Base-by-base conservation (phyloP, 352 stramenopile genomes). In the Globisporangium rhizosaccharum region DNA sequence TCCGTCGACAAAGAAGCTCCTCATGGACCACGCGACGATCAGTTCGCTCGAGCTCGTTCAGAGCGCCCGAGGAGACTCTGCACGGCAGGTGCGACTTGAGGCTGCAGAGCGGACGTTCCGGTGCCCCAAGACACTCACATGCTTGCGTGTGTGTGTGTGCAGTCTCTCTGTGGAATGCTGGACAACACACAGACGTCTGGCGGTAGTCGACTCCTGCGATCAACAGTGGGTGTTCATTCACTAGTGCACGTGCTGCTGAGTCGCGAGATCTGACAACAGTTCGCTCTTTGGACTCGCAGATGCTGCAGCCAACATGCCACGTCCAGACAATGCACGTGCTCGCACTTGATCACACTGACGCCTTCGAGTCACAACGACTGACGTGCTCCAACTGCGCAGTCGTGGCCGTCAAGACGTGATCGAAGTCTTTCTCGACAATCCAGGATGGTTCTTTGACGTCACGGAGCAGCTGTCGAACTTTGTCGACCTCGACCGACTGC, bases 11-110 rank as follows among this genome's bases (percentile, higher is more conserved):
- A 71, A 82, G 30, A 87, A 86, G 54, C 63, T 94, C 1, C 67
- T 95, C 0, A 90, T 95, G 84, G 82, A 94, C 53, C 79, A 94
- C 47, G 76, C 82, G n/a, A 93, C 85, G 9, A 65, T 95, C 68
- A 67, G 78, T 7, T 68, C 81, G 1, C 60, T 95, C 3, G 85
- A 95, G 56, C 65, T 95, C 5, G 72, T 92, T 42, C 73, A 85
- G 53, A 73, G 76, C 48, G 65, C 76, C 30, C 65, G 76, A 68
- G 67, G 71, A 26, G 76, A 82, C 61, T 88, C 72, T 47, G 64
- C 67, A 17, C 72, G 60, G 42, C 79, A 89, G 65, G 82, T 93
- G 71, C 3, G 52, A 18, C 44, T 51, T 20, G 8, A 48, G 45
- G 11, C 28, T 7, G 3, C 11, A 5, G 1, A 7, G 9, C 33